A percentile compares a stretch with the other conserved stretches of the same genome.
Conservation (phyloP, 2,329 filamentous ascomycete genomes). For the Mollisiaceae sp. region DNA sequence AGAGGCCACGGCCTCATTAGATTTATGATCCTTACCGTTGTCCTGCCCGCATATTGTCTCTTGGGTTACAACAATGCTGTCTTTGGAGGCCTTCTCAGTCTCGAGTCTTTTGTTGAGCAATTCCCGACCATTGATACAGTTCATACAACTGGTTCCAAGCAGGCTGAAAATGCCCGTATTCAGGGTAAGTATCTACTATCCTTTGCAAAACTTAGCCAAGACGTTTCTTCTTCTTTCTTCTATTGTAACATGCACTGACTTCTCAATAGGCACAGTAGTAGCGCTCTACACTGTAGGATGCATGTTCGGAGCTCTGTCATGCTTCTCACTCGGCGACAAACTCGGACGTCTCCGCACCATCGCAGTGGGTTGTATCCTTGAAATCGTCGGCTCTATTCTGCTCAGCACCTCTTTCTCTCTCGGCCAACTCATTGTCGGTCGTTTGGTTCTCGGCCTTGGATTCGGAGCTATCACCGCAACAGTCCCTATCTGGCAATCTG, state of each 20-base stretch:
- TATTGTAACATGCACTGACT: background rate
- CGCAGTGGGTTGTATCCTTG: conserved; percentile 45
- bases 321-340: conserved; percentile 45
- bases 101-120: conserved; percentile 36
- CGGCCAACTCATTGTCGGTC: conserved; percentile 70
- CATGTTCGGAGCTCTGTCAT: conserved; percentile 44
- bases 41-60: conserved; percentile 48
- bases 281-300: conserved; percentile 47
- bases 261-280: conserved; percentile 42
- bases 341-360: conserved; percentile 49
- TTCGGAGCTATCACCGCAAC: conserved; percentile 59
- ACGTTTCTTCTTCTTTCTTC: too few species aligned
- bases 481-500: conserved; percentile 63
- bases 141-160: conserved; percentile 39
- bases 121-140: conserved; percentile 47
- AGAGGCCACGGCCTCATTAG: conserved; percentile 14
- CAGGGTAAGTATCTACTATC: background rate
- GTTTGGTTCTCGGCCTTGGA: conserved; percentile 76
- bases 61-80: conserved; percentile 48
- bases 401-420: conserved; percentile 46
- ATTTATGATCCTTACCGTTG: conserved; percentile 47
- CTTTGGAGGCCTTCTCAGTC: conserved; percentile 41
- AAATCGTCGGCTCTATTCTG: conserved; percentile 49
- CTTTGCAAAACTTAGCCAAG: background rate
- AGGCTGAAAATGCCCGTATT: background rate